A percentile compares a stretch with the other conserved stretches of the same genome.
These are phyloP conservation scores for Gliomastix tumulicola DNA, from an alignment of 2,329 filamentous ascomycete species.

Conservation along the genomic window DNA sequence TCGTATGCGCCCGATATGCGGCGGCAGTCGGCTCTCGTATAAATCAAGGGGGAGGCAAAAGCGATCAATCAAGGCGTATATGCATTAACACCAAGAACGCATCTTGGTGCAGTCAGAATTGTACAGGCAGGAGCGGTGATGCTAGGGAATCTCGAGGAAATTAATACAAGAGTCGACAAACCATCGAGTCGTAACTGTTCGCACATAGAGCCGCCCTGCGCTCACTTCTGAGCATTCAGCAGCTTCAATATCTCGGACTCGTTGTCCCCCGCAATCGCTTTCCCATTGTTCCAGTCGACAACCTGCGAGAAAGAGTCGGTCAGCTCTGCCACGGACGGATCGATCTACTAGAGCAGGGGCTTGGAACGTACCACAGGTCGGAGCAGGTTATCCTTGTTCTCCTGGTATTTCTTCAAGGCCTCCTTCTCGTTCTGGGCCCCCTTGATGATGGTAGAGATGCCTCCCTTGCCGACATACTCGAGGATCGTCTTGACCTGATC, in stretches of 20 bases:
- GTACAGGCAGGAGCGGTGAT: too few species aligned
- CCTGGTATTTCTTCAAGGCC: slow-evolving; percentile 71
- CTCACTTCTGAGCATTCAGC: slow-evolving; percentile 54
- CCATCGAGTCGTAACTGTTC: too few species aligned
- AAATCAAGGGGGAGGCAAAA: too few species aligned
- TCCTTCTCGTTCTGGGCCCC: slow-evolving; percentile 70
- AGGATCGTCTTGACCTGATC: slow-evolving; percentile 81
- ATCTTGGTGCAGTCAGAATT: neutral
- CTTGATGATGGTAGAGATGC: slow-evolving; percentile 56
- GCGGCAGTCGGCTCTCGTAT: too few species aligned
- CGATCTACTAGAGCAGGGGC: too few species aligned
- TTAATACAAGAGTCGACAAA: too few species aligned
- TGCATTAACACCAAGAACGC: neutral
- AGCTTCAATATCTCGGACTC: slow-evolving; percentile 87
- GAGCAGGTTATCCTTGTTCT: slow-evolving; percentile 61
- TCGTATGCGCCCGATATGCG: too few species aligned
- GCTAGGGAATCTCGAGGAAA: too few species aligned
- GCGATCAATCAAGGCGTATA: too few species aligned
- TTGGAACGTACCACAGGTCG: slow-evolving; percentile 63
- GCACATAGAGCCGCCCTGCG: too few species aligned
- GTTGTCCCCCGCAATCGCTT: slow-evolving; percentile 67
- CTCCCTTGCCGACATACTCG: slow-evolving; percentile 65
- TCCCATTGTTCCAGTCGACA: slow-evolving; percentile 93
- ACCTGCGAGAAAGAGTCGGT: slow-evolving; percentile 2
- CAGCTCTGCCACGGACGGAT: slow-evolving; percentile 1